phyloP scores from a whole-genome alignment of 768 basidiomycete genomes.

The Mycena sanguinolenta region DNA sequence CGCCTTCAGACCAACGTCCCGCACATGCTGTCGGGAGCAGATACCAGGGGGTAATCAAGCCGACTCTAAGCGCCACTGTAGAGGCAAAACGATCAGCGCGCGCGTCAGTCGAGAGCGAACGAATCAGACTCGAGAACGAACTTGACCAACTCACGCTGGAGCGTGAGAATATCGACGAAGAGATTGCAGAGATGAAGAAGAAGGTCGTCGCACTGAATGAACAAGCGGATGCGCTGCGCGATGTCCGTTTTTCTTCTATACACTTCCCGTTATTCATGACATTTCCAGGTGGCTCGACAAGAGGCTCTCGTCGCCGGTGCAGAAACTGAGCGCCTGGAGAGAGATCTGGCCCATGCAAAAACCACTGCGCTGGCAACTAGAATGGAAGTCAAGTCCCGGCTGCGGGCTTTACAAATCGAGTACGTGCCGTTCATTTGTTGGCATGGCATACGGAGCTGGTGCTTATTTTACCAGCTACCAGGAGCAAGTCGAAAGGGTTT shows the following conservation, averaged over 20 bases:
- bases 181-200: slow-evolving; percentile 79
- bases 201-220: slow-evolving; percentile 78
- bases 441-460: background rate
- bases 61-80: slow-evolving; percentile 78
- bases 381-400: slow-evolving; percentile 85
- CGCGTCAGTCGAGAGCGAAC: slow-evolving; percentile 79
- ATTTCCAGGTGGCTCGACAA: slow-evolving; percentile 77
- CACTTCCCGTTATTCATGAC: background rate
- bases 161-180: slow-evolving; percentile 87
- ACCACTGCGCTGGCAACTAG: slow-evolving; percentile 84
- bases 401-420: slow-evolving; percentile 85
- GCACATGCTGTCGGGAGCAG: slow-evolving; percentile 75
- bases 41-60: slow-evolving; percentile 79
- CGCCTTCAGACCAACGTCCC: slow-evolving; percentile 85
- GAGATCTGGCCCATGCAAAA: slow-evolving; percentile 79
- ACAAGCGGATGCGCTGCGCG: slow-evolving; percentile 85
- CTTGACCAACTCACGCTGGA: slow-evolving; percentile 82
- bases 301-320: slow-evolving; percentile 76
- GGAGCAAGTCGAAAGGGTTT: slow-evolving; percentile 83
- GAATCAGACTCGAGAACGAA: slow-evolving; percentile 85
- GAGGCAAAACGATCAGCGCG: slow-evolving; percentile 80
- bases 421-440: slow-evolving; percentile 52
- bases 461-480: slow-evolving; percentile 65
- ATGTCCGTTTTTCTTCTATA: slow-evolving; percentile 59
- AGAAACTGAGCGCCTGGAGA: slow-evolving; percentile 77